phyloP scores from a whole-genome alignment of 1,139 yeast species.

The Diutina sp. region DNA sequence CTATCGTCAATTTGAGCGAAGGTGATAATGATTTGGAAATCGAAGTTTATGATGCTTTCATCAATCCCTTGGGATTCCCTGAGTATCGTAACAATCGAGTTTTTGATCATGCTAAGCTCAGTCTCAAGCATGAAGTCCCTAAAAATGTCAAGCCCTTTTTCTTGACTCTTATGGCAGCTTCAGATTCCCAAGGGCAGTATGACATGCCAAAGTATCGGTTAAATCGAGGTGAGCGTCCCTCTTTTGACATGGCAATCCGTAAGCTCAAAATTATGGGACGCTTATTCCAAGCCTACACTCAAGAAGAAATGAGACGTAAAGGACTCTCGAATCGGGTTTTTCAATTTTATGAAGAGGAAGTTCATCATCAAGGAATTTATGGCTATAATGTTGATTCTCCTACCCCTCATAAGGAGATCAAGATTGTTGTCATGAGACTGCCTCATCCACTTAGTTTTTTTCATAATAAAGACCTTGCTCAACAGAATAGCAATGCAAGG shows the following conservation, averaged over 20 bases:
- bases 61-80: constrained; percentile 19
- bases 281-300: constrained; percentile 86
- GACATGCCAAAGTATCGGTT: constrained; percentile 58
- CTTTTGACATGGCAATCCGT: constrained; percentile 59
- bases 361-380: constrained; percentile 18
- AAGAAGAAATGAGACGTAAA: constrained; percentile 73
- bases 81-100: constrained; percentile 4
- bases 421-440: constrained; percentile 62
- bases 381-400: constrained; percentile 23
- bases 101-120: background rate
- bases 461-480: constrained; percentile 71
- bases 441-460: constrained; percentile 58
- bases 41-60: constrained; percentile 12
- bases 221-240: constrained; percentile 48
- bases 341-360: constrained; percentile 58
- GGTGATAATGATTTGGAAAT: constrained; percentile 40
- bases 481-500: constrained; percentile 65
- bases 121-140: constrained; percentile 21
- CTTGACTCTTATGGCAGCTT: constrained; percentile 63
- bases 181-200: constrained; percentile 59
- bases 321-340: constrained; percentile 78
- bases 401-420: constrained; percentile 49
- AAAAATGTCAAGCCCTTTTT: constrained; percentile 69
- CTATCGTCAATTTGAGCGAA: constrained; percentile 55
- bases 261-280: constrained; percentile 79